phyloP scores from a whole-genome alignment of 768 basidiomycete genomes.

The Mycena alexandri region DNA sequence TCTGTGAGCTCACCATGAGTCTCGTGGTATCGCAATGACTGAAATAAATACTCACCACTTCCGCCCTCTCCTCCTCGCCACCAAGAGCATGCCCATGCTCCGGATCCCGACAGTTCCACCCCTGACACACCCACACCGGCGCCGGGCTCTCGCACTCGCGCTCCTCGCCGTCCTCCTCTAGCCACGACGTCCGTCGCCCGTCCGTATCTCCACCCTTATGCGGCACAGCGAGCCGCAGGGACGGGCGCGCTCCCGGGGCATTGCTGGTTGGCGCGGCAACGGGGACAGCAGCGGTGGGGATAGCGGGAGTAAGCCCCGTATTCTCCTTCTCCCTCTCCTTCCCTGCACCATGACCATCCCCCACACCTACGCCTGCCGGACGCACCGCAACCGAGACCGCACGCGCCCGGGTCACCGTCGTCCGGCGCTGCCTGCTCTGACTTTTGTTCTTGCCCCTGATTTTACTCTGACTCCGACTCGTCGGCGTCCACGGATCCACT shows the following conservation, averaged over 20 bases:
- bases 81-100: constrained; percentile 15
- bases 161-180: constrained; percentile 8
- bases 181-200: constrained; percentile 15
- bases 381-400: constrained; percentile 30
- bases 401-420: constrained; percentile 26
- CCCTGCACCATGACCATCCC: background rate
- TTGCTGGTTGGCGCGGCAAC: too few relatives aligned
- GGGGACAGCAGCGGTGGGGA: too few relatives aligned
- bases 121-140: constrained; percentile 29
- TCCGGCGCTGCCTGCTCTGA: constrained; percentile 27
- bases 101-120: constrained; percentile 20
- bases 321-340: background rate
- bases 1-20: background rate
- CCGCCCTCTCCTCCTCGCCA: constrained; percentile 12
- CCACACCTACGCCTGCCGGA: too few relatives aligned
- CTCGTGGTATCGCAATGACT: background rate
- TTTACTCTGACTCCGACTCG: background rate
- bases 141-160: constrained; percentile 34
- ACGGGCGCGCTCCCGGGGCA: background rate
- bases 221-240: constrained; percentile 24
- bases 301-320: too few relatives aligned
- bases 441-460: background rate
- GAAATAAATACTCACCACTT: constrained; percentile 20
- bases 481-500: too few relatives aligned
- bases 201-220: background rate